phyloP scores from a whole-genome alignment of 2,329 filamentous ascomycete genomes.

The Alternaria alternata region DNA sequence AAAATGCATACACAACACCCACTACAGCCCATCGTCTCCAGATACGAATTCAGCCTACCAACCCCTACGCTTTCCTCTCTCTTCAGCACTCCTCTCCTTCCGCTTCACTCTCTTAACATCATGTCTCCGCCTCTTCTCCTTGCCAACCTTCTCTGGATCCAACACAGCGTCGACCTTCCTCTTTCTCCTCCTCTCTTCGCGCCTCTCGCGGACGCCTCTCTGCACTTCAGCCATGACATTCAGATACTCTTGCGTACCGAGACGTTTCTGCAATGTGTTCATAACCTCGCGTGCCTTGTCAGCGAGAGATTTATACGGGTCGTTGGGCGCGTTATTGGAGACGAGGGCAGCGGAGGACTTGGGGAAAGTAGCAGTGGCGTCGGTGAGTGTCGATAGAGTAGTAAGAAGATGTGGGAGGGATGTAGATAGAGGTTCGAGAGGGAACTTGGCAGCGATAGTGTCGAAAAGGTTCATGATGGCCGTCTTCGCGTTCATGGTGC shows the following conservation, averaged over 20 bases:
- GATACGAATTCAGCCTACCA: conserved; percentile 57
- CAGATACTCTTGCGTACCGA: conserved; percentile 84
- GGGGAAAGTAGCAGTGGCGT: conserved; percentile 75
- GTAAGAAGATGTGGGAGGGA: conserved; percentile 71
- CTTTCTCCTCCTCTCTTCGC: conserved; percentile 81
- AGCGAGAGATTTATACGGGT: conserved; percentile 73
- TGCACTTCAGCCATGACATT: conserved; percentile 75
- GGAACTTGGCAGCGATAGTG: conserved; percentile 70
- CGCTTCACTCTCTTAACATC: conserved; percentile 63
- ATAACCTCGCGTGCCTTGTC: conserved; percentile 78
- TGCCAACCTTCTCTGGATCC: conserved; percentile 76
- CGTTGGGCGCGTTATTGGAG: conserved; percentile 61
- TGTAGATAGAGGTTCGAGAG: conserved; percentile 64
- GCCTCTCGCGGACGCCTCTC: conserved; percentile 72
- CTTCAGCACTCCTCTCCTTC: conserved; percentile 79
- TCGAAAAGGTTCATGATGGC: conserved; percentile 78
- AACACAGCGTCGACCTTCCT: conserved; percentile 86
- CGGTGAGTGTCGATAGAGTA: conserved; percentile 83
- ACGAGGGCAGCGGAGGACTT: conserved; percentile 71
- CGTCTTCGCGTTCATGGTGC: conserved; percentile 75
- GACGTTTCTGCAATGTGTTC: conserved; percentile 81
- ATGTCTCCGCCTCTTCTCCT: conserved; percentile 78
- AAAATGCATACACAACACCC: conserved; percentile 1
- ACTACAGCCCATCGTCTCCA: background rate
- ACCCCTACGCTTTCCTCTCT: conserved; percentile 74